Evolutionary conservation across 202 grass and related monocot species (phyloP), one percentile per base, ranked within the genome.

Genomic region (Setaria italica): DNA sequence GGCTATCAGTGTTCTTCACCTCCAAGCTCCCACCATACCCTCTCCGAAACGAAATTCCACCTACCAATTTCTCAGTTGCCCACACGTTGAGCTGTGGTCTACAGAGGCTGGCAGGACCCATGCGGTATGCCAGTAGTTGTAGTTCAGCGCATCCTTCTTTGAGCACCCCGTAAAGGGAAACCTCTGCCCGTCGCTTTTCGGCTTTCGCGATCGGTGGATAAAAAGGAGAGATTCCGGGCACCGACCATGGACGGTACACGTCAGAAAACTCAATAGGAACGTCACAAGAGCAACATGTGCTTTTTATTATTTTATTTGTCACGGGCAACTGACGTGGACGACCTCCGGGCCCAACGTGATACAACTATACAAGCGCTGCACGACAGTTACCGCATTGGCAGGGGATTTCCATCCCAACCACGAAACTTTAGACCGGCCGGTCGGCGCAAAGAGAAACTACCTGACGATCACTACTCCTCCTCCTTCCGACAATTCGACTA

Each of bases 241-340:
- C 5, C 2, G 80, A 21, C 2, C 66, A 32, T 70, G 30, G 10
- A 15, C 13, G 9, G 6, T 68, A 74, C 77, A 85, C 87, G 82
- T 81, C 6, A 56, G 80, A 2, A 33, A 56, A 64, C 33, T 64
- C 71, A 12, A 33, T 9, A 35, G 53, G 19, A 19, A 63, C 60
- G 42, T 75, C 48, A 50, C 30, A 50, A 69, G 14, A 77, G 42
- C 29, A 58, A 6, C 59, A 21, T 2, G 12, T 80, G 60, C 25
- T 37, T 33, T 77, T 15, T 0, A 6, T 0, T 9, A 7, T 1
- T 17, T 5, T 17, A 2, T 50, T 32, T 67, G 19, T 50, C 62
- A 56, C 30, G 41, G 30, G 41, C 25, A 45, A 0, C 15, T 41
- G 35, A 72, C 54, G 21, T 48, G 29, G 58, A 62, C 21, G 53